Base-by-base conservation (phyloP, 345 rosid species). In the Acer campestre region DNA sequence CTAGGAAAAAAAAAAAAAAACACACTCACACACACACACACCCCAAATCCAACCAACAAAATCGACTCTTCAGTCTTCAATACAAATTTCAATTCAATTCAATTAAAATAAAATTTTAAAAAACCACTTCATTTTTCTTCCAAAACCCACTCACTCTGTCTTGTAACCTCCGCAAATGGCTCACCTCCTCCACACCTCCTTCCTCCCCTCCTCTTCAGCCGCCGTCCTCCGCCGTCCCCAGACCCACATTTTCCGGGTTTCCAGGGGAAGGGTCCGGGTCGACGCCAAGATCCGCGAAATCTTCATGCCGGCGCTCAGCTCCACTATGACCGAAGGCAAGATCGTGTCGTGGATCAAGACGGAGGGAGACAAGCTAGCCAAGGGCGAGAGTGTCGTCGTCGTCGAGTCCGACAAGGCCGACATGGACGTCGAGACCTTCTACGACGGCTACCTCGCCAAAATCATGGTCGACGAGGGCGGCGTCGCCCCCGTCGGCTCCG, bases 271-370 rank as follows among this genome's bases (percentile, higher is more conserved):
- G 59, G 80, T 29, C 64, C 83, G 10, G 10, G 81, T 87, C 23
- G 85, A 73, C 65, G 92, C 98, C 51, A 94, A 91, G 93, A 93
- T 93, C 89, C 92, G 94, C 16, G 98, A 96, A 84, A 96, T 96
- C 67, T 90, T 94, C 94, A 96, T 96, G 98, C 99, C 99, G 10
- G 98, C 99, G n/a, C 87, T 96, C 53, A 96, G 98, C 72, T 96
- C 99, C 48, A 96, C 98, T 7, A 94, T 94, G 98, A 94, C 97
- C 0, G 97, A 94, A 49, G 99, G 99, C 1, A 96, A 91, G 86
- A 92, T 96, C 83, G 98, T 96, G 3, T 91, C 99, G 1, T 96
- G 99, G 99, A 77, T 90, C 49, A 95, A 88, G 78, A 89, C 97
- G 42, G 98, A 95, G 80, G 98, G 99, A 55, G 99, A 95, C 71